A percentile compares a stretch with the other conserved stretches of the same genome.
Conservation (phyloP, 495 filamentous ascomycete species). For the Penicillium simplicissimum region DNA sequence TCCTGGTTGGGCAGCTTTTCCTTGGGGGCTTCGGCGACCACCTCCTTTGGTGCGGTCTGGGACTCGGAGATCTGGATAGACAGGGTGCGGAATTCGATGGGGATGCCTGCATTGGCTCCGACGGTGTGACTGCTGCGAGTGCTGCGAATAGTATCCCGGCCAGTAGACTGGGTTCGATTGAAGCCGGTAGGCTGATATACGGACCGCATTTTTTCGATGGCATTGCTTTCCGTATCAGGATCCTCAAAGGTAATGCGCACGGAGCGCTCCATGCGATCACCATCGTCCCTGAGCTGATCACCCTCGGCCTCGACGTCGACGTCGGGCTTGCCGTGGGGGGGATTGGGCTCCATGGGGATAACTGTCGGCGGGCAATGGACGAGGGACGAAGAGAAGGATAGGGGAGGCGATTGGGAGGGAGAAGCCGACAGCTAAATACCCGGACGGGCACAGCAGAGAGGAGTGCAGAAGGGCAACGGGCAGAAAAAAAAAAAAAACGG, state of each 20-base stretch:
- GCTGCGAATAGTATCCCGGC: constrained; percentile 28
- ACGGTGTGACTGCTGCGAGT: constrained; percentile 16
- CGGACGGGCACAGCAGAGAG: constrained; percentile 13
- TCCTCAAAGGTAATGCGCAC: constrained; percentile 30
- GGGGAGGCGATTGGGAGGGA: background rate
- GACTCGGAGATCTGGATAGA: constrained; percentile 49
- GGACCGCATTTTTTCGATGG: constrained; percentile 17
- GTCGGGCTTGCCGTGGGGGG: constrained; percentile 14
- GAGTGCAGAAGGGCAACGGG: background rate
- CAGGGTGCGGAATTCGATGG: constrained; percentile 49
- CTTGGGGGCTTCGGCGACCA: constrained; percentile 16
- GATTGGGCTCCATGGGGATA: constrained; percentile 14
- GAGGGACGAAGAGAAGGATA: background rate
- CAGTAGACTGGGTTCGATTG: constrained; percentile 23
- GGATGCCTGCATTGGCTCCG: constrained; percentile 30
- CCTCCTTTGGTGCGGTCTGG: constrained; percentile 32
- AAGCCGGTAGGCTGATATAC: constrained; percentile 25
- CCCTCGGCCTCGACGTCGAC: constrained; percentile 24
- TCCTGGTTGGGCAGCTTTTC: constrained; percentile 36
- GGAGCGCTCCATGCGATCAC: constrained; percentile 16
- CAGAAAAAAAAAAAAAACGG: background rate
- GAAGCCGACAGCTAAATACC: constrained; percentile 20
- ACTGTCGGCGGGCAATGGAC: background rate
- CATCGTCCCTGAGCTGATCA: constrained; percentile 14
- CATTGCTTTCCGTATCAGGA: constrained; percentile 17